Base-by-base conservation (phyloP, 1,139 yeast species). In the Lodderomyces pseudojiufengensis region DNA sequence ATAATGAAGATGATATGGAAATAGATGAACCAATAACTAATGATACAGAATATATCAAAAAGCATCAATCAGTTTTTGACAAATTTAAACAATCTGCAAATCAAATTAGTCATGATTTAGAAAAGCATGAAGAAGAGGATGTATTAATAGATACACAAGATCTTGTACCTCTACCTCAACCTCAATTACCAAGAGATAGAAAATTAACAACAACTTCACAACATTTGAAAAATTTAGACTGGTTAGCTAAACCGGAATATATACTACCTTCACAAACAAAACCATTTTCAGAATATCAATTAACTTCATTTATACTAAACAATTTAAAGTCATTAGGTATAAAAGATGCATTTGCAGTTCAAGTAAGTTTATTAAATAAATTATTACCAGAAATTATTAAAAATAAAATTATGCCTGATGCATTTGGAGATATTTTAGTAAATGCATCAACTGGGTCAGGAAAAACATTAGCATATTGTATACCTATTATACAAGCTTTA, bases 381-480 rank as follows among this genome's bases (percentile, higher is more conserved):
- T 54, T 86, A 20, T 51, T 84, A 23, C 61, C 65, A 4, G 84
- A 80, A 42, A 66, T 70, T 10, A 47, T 55, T 26, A 57, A 61
- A 28, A 70, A 68, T 43, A 61, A 55, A 36, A 51, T 80, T n/a
- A 68, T 73, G 31, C 94, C 95, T 1, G 80, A 63, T 44, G 65
- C 64, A 38, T 68, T 49, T 41, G 90, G 92, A 14, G 95, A 92
- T 55, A 61, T 88, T 12, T 65, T 92, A 33, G 95, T 92, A 4
- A 90, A 92, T 57, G 95, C 98, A 2, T 79, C 95, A 4, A 92
- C 99, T 0, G 99, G 99, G 35, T 84, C 95, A 0, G 99, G 99
- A 51, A 92, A 92, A 55, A 92, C 99, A 0, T 64, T 94, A 36
- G 95, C 97, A 7, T 92, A 92, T 54, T 73, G 80, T 41, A 71